Evolutionary conservation across 2,329 filamentous ascomycete species (phyloP).

Genomic region (Diaporthe batatas): DNA sequence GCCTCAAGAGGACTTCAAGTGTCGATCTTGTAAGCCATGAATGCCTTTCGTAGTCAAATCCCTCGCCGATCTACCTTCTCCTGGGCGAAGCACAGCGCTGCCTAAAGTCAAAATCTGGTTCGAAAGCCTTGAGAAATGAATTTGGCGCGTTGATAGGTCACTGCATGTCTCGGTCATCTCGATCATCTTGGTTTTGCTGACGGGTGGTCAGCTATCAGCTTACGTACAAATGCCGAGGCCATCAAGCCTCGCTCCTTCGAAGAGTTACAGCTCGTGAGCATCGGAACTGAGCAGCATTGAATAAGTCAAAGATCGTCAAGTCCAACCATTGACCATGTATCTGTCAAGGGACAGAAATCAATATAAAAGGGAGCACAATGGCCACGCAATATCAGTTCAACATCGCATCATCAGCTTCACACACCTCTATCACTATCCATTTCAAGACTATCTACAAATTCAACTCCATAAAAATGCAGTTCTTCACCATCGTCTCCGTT

Average conservation of each 20-base stretch:
- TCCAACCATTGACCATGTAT: background rate
- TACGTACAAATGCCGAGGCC: background rate
- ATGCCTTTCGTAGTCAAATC: background rate
- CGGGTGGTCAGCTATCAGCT: constrained; percentile 21
- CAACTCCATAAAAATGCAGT: background rate
- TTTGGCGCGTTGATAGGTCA: background rate
- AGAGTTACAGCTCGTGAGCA: background rate
- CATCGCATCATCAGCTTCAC: background rate
- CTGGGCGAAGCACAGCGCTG: background rate
- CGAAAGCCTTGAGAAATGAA: background rate
- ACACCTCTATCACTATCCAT: no score
- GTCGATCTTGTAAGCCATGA: constrained; percentile 3
- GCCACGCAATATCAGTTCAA: constrained; percentile 2
- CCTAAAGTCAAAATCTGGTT: background rate
- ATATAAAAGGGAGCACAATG: constrained; percentile 2
- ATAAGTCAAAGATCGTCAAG: background rate
- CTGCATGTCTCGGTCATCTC: no score
- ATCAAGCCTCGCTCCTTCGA: background rate
- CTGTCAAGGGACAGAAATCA: background rate
- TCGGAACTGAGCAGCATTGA: background rate
- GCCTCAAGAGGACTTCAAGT: background rate
- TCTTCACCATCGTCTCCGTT: constrained; percentile 14
- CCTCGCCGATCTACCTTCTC: constrained; percentile 7
- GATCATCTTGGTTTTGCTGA: constrained; percentile 11
- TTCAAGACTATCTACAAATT: no score